Evolutionary conservation across 371 early-diverging fungal species (phyloP).

Genomic region (Mucor irregularis): DNA sequence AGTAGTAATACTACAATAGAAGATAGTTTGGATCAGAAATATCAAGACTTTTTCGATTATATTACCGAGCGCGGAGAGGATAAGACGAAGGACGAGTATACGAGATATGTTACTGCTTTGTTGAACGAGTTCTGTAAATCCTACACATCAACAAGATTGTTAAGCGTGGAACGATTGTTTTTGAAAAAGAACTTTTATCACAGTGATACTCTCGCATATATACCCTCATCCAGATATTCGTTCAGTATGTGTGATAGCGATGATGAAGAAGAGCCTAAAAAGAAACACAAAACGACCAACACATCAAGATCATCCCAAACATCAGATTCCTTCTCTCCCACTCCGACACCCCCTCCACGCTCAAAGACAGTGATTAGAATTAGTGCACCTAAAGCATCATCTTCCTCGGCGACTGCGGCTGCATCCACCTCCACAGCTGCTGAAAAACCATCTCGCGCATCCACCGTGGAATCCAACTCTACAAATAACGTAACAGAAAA

Average conservation of each 20-base stretch:
- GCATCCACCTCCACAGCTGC: too few relatives aligned
- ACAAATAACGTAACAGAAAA: slow-evolving; percentile 13
- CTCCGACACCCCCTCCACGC: too few relatives aligned
- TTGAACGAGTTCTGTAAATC: neutral
- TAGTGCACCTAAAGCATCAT: too few relatives aligned
- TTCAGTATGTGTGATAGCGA: neutral
- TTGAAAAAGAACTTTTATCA: neutral
- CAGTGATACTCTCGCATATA: neutral
- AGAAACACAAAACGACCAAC: slow-evolving; percentile 31
- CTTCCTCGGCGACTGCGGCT: too few relatives aligned
- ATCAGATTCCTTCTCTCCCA: too few relatives aligned
- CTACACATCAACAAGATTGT: neutral
- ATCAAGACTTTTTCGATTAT: neutral
- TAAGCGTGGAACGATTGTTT: neutral
- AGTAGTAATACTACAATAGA: neutral
- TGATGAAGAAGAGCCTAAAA: neutral
- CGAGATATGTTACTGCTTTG: neutral
- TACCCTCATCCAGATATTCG: neutral
- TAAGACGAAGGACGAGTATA: neutral
- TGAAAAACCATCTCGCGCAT: too few relatives aligned
- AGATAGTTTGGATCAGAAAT: neutral
- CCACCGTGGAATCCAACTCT: too few relatives aligned
- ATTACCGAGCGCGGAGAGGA: neutral
- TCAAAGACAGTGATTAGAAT: too few relatives aligned
- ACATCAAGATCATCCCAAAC: too few relatives aligned